Base-by-base conservation (phyloP, 345 rosid species). In the Rhodamnia argentea region DNA sequence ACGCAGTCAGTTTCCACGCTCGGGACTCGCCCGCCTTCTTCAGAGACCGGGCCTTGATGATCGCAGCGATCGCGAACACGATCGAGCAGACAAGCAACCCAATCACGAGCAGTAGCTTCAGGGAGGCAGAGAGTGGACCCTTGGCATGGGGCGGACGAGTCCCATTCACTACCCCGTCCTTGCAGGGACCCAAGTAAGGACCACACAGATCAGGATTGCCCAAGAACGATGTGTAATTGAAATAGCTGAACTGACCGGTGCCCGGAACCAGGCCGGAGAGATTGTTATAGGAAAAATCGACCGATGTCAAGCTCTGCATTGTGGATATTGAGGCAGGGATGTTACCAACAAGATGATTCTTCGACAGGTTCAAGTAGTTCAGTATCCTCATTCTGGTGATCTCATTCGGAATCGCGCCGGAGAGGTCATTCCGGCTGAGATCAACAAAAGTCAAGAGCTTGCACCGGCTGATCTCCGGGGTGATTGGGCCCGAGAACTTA, bases 301-400 rank as follows among this genome's bases (percentile, higher is more conserved):
- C 92, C 12, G 94, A 92, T 29, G 94, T 92, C 83, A 92, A 86
- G 90, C 94, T 92, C 89, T 92, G 94, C 94, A 92, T 92, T 60
- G 89, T 84, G 50, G 94, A 78, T 84, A 92, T 88, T 24, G 91
- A 87, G 52, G 91, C 20, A 13, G 94, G 94, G 87, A 92, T 90
- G 82, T 82, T 88, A 13, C 94, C 94, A n/a, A 88, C 83, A 56
- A 92, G 94, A 83, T 90, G 90, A 84, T 92, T 92, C 86, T 89
- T 89, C 27, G 94, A 92, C 23, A 92, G 83, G 85, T 92, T 92
- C 24, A 92, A 89, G 87, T 90, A 92, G 75, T 92, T 92, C 87
- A 92, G 85, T 74, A 92, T 92, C 91, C 92, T 89, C 92, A 92
- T 90, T 83, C 87, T 86, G 24, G 94, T 90, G 32, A 92, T 89